phyloP scores from a whole-genome alignment of 306 rosid genomes.

The Malus asiatica region DNA sequence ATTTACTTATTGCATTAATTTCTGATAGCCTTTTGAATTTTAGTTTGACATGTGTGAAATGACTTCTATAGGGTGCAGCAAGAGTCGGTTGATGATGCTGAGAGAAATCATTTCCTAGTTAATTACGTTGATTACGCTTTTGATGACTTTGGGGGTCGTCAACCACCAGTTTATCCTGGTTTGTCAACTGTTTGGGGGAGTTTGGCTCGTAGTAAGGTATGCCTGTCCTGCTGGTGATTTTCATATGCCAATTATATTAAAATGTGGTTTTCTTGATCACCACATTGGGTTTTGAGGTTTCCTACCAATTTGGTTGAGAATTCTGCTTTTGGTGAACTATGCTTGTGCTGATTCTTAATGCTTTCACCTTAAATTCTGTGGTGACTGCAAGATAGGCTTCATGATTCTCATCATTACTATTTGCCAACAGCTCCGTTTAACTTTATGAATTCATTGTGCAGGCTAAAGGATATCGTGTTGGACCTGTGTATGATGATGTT shows the following conservation, averaged over 20 bases:
- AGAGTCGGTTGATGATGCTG: constrained; percentile 95
- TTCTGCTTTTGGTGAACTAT: not conserved
- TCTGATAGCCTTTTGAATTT: constrained; percentile 8
- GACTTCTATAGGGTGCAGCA: constrained; percentile 83
- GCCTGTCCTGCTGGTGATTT: constrained; percentile 7
- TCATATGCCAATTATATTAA: constrained; percentile 6
- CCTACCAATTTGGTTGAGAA: not conserved
- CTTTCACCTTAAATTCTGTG: not conserved
- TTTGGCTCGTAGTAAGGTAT: constrained; percentile 97
- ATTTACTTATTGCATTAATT: not conserved
- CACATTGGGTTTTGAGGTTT: not conserved
- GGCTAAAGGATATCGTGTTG: constrained; percentile 99
- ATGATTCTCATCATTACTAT: constrained; percentile 8
- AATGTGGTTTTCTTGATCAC: constrained; percentile 1
- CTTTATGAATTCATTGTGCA: constrained; percentile 32
- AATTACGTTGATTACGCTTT: constrained; percentile 92
- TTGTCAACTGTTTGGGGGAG: constrained; percentile 99
- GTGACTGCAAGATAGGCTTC: not conserved
- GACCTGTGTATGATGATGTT: constrained; percentile 98
- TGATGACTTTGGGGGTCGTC: constrained; percentile 99
- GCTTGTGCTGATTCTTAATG: not conserved
- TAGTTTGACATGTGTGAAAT: constrained; percentile 8
- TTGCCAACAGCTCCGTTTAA: constrained; percentile 7
- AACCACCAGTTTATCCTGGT: constrained; percentile 98
- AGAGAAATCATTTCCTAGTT: constrained; percentile 90